Conservation (phyloP, 108 stramenopile genomes). For the Skeletonema potamos region DNA sequence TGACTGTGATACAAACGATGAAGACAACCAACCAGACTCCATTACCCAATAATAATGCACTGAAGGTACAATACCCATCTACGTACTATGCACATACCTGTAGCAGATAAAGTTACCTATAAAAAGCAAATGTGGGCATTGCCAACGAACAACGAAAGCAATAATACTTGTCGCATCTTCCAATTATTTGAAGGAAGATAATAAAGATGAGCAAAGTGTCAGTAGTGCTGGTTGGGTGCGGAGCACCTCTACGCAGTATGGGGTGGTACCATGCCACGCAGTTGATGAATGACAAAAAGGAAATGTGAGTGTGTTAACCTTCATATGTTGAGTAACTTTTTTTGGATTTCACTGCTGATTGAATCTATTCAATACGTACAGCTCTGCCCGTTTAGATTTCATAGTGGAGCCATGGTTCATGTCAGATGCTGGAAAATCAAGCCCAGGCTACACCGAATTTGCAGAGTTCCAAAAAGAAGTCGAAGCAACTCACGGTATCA, state of each 20-base stretch:
- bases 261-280: constrained; percentile 88
- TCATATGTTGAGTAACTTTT: background rate
- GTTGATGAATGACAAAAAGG: constrained; percentile 54
- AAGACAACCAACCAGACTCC: no score
- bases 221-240: constrained; percentile 54
- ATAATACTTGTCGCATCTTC: no score
- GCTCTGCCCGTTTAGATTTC: constrained; percentile 29
- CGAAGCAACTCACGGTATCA: constrained; percentile 29
- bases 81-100: no score
- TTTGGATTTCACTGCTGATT: background rate
- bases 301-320: constrained; percentile 23
- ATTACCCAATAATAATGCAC: no score
- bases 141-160: no score
- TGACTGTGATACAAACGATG: no score
- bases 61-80: no score
- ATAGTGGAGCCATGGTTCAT: constrained; percentile 80
- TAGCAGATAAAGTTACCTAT: no score
- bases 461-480: constrained; percentile 29
- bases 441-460: constrained; percentile 51
- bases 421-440: constrained; percentile 31
- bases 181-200: background rate
- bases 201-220: constrained; percentile 34
- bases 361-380: background rate
- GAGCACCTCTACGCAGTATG: constrained; percentile 64
- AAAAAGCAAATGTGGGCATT: no score